Percentiles rank a stretch among this genome's conserved stretches.
Conservation (phyloP, 441 rosid species). For the Gossypium aridum region DNA sequence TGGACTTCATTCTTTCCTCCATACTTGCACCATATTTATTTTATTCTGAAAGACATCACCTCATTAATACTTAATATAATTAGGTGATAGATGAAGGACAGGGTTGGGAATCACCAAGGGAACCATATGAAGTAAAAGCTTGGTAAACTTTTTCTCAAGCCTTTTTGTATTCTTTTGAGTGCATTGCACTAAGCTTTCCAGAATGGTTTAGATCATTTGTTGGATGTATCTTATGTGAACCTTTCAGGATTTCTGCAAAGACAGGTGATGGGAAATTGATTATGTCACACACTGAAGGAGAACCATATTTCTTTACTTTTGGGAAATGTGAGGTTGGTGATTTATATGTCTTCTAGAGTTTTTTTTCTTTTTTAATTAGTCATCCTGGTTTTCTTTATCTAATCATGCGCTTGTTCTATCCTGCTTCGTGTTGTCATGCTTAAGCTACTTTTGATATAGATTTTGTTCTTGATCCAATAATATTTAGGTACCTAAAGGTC, state of each 20-base stretch:
- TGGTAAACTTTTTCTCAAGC: conserved; percentile 38
- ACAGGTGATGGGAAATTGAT: conserved; percentile 64
- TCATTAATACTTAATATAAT: neutral
- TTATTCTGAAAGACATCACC: neutral
- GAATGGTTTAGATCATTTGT: conserved; percentile 9
- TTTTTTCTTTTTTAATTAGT: neutral
- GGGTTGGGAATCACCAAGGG: conserved; percentile 97
- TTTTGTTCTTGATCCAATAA: conserved; percentile 17
- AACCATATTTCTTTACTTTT: conserved; percentile 75
- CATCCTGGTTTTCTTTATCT: neutral
- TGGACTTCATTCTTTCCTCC: neutral
- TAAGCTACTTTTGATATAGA: neutral
- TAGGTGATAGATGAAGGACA: conserved; percentile 45
- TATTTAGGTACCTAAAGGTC: conserved; percentile 86
- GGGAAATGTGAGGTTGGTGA: conserved; percentile 88
- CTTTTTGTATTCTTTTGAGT: neutral
- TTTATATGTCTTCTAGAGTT: neutral
- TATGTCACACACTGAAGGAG: conserved; percentile 46
- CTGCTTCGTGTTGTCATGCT: neutral
- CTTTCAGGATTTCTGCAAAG: conserved; percentile 75
- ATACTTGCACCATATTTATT: neutral
- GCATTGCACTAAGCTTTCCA: conserved; percentile 2
- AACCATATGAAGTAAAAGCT: conserved; percentile 89
- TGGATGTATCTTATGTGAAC: conserved; percentile 11
- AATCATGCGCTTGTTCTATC: neutral